A percentile compares a stretch with the other conserved stretches of the same genome.
These are phyloP conservation scores for Trypanosoma melophagium DNA, from an alignment of 208 protist genomes.

Conservation along the genomic window DNA sequence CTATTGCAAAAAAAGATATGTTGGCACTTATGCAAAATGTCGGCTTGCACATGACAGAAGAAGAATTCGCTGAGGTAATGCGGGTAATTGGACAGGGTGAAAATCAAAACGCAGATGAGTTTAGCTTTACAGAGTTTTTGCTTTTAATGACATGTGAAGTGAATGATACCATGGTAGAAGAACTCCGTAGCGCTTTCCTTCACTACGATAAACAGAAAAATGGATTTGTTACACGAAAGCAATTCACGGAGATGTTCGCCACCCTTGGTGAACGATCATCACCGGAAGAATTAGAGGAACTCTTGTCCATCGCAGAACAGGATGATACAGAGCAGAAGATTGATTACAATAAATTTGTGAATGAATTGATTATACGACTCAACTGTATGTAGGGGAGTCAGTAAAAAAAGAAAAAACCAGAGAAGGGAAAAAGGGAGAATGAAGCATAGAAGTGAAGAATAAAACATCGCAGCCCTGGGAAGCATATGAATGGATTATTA, in stretches of 20 bases:
- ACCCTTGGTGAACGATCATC: conserved; percentile 79
- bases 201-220: conserved; percentile 81
- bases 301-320: conserved; percentile 55
- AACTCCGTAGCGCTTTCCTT: conserved; percentile 77
- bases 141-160: conserved; percentile 52
- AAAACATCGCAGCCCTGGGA: no score
- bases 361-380: conserved; percentile 45
- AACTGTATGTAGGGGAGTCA: conserved; percentile 47
- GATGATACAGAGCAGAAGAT: conserved; percentile 58
- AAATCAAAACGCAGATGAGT: conserved; percentile 26
- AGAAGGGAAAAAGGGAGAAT: no score
- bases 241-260: conserved; percentile 63
- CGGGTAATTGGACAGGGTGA: conserved; percentile 91
- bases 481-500: no score
- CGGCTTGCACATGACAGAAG: conserved; percentile 86
- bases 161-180: conserved; percentile 54
- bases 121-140: conserved; percentile 93
- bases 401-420: no score
- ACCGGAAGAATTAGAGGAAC: conserved; percentile 82
- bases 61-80: conserved; percentile 95
- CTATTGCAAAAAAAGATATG: conserved; percentile 95
- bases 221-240: conserved; percentile 69
- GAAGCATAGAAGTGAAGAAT: no score
- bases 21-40: conserved; percentile 97
- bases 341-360: conserved; percentile 75